Conservation (phyloP, 208 protist genomes). For the Trypanosoma rangeli region DNA sequence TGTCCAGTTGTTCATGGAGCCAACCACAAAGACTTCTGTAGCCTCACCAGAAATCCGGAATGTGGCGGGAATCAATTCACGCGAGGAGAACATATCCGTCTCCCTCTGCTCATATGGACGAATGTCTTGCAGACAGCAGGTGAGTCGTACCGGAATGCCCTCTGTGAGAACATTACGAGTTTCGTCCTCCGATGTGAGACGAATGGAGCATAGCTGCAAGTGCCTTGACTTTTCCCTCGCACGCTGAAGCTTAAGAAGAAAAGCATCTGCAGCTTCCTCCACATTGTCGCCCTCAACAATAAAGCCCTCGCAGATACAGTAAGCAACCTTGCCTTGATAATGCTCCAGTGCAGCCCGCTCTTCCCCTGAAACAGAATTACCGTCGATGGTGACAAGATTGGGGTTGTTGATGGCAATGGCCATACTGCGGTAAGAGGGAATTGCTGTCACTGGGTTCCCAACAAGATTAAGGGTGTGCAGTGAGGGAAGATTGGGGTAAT, state of each 20-base stretch:
- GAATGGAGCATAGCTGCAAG: slow-evolving; percentile 87
- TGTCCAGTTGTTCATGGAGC: slow-evolving; percentile 92
- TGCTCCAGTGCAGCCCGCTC: slow-evolving; percentile 84
- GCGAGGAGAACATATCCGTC: slow-evolving; percentile 86
- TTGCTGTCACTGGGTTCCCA: slow-evolving; percentile 87
- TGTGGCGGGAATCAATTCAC: slow-evolving; percentile 81
- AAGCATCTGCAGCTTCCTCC: slow-evolving; percentile 77
- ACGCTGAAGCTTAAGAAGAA: slow-evolving; percentile 87
- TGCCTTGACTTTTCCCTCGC: slow-evolving; percentile 58
- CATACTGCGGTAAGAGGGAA: slow-evolving; percentile 88
- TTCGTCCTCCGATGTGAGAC: slow-evolving; percentile 60
- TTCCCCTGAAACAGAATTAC: slow-evolving; percentile 80
- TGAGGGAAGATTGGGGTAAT: slow-evolving; percentile 81
- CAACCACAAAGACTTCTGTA: slow-evolving; percentile 89
- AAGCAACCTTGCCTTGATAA: slow-evolving; percentile 89
- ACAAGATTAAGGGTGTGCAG: slow-evolving; percentile 92
- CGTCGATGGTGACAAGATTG: slow-evolving; percentile 86
- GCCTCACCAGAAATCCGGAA: slow-evolving; percentile 91
- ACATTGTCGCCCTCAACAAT: slow-evolving; percentile 85
- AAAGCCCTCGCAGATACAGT: slow-evolving; percentile 91
- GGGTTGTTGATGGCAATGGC: slow-evolving; percentile 85
- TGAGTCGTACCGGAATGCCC: slow-evolving; percentile 74
- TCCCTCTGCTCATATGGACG: slow-evolving; percentile 76
- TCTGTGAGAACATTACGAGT: slow-evolving; percentile 68
- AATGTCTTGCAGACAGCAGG: slow-evolving; percentile 91